These are phyloP conservation scores for Rhododendron williamsianum DNA, from an alignment of 148 eudicot genomes.

Conservation along the genomic window DNA sequence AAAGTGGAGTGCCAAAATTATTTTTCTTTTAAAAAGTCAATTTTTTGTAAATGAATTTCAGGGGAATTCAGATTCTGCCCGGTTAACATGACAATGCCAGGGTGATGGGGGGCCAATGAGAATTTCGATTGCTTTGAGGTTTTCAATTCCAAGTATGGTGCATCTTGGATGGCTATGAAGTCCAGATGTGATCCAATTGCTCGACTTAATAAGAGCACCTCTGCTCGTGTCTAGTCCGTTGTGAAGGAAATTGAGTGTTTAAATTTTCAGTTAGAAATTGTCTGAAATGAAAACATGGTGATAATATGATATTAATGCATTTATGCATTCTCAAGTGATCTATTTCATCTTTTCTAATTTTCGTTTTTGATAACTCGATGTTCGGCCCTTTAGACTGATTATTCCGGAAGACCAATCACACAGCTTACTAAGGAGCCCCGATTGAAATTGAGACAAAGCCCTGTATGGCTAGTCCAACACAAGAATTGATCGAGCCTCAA, in stretches of 20 bases:
- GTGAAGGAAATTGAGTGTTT: neutral
- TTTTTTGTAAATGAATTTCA: neutral
- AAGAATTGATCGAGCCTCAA: neutral
- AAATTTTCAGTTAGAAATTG: neutral
- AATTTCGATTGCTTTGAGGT: neutral
- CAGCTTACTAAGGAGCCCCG: too few species aligned
- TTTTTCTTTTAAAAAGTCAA: too few species aligned
- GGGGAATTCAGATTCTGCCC: neutral
- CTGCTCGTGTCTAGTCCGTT: neutral
- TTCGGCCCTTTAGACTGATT: neutral
- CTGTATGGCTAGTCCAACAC: too few species aligned
- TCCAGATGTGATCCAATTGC: neutral
- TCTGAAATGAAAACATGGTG: neutral
- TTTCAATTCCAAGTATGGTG: neutral
- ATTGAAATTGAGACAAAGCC: too few species aligned
- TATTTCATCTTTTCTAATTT: neutral
- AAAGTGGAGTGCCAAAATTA: too few species aligned
- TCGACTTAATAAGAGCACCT: neutral
- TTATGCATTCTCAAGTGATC: neutral
- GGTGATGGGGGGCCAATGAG: neutral
- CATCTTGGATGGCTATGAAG: neutral
- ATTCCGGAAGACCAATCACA: too few species aligned
- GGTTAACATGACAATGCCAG: neutral
- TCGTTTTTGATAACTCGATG: too few species aligned
- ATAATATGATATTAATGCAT: neutral